Percentiles rank a stretch among this genome's conserved stretches.
phyloP scores from a whole-genome alignment of 2,329 filamentous ascomycete genomes.

The Venturia pyrina region DNA sequence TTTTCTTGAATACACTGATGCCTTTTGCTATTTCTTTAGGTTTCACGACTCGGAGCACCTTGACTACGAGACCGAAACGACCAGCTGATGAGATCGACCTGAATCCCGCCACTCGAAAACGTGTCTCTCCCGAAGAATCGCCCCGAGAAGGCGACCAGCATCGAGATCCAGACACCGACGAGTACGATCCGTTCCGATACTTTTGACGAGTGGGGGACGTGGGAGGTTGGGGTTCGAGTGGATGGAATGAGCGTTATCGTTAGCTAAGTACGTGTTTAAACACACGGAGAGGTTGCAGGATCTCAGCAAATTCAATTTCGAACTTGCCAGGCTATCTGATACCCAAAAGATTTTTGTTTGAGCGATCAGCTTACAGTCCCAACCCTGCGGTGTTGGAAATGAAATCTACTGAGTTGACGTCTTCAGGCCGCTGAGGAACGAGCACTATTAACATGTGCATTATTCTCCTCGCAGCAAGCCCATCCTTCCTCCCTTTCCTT shows the following conservation, averaged over 20 bases:
- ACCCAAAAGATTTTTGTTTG: no score
- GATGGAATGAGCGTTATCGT: neutral
- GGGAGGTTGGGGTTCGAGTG: neutral
- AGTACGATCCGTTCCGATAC: neutral
- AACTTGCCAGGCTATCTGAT: neutral
- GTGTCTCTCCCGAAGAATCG: neutral
- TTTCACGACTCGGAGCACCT: neutral
- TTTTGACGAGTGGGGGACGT: neutral
- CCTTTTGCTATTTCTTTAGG: slow-evolving; percentile 7
- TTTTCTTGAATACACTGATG: slow-evolving; percentile 6
- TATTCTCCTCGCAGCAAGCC: no score
- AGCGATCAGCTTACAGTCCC: no score
- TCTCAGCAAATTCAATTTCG: neutral
- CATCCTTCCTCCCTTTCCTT: no score
- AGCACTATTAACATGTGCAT: no score
- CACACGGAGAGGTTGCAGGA: neutral
- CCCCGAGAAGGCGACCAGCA: neutral
- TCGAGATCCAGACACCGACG: neutral
- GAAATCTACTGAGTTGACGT: no score
- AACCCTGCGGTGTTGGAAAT: no score
- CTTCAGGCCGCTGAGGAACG: no score
- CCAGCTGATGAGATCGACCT: neutral
- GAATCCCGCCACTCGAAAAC: neutral
- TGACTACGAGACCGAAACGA: neutral
- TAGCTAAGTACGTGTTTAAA: neutral